Evolutionary conservation across 2,329 filamentous ascomycete genomes (phyloP).

Genomic region (Trichoderma gracile): DNA sequence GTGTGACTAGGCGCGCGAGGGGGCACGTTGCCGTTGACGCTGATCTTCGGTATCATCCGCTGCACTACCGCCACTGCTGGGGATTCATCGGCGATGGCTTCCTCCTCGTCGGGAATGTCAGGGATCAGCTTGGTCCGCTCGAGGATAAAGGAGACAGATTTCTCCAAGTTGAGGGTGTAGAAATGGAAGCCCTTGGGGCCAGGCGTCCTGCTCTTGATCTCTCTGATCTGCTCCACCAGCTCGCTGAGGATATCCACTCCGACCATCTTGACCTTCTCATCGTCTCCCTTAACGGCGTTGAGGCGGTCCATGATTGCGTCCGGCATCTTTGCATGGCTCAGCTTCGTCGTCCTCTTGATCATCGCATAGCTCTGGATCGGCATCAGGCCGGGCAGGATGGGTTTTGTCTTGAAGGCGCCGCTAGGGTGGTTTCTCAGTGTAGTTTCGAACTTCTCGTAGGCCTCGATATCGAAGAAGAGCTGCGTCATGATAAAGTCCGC

Average conservation of each 20-base stretch:
- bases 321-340: conserved; percentile 86
- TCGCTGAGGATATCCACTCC: conserved; percentile 83
- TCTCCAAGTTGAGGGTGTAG: conserved; percentile 95
- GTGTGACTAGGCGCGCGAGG: conserved; percentile 39
- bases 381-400: conserved; percentile 94
- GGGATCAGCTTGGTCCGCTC: conserved; percentile 85
- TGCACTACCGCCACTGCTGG: conserved; percentile 25
- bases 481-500: conserved; percentile 99
- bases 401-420: conserved; percentile 79
- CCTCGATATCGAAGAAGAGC: conserved; percentile 87
- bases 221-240: conserved; percentile 76
- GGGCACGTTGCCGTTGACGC: conserved; percentile 47
- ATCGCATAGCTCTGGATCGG: conserved; percentile 97
- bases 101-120: conserved; percentile 54
- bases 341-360: conserved; percentile 87
- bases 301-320: conserved; percentile 67
- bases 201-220: conserved; percentile 56
- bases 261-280: conserved; percentile 76
- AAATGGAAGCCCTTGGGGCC: conserved; percentile 87
- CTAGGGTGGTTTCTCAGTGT: conserved; percentile 77
- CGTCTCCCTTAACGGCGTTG: conserved; percentile 72
- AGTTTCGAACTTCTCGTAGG: conserved; percentile 78
- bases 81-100: conserved; percentile 52
- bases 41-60: conserved; percentile 41
- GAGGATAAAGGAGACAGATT: conserved; percentile 89